phyloP scores from a whole-genome alignment of 2,329 filamentous ascomycete species.

The Sclerotinia minor region DNA sequence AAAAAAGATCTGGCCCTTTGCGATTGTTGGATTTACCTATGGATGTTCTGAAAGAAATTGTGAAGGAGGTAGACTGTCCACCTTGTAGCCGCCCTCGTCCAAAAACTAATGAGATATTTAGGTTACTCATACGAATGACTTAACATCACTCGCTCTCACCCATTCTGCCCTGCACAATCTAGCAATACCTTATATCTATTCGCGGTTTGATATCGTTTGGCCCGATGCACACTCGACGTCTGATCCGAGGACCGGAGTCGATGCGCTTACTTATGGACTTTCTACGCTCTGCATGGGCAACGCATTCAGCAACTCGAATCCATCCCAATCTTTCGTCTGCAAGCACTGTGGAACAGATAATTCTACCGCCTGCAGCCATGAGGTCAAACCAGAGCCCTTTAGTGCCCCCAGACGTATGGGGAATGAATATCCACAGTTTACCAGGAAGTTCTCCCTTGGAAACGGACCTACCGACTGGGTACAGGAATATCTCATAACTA shows the following conservation, averaged over 20 bases:
- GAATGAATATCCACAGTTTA: constrained; percentile 77
- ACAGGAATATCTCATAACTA: constrained; percentile 76
- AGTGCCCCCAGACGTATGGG: constrained; percentile 52
- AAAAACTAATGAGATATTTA: constrained; percentile 41
- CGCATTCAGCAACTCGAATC: constrained; percentile 47
- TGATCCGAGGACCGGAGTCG: constrained; percentile 70
- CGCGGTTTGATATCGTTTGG: constrained; percentile 86
- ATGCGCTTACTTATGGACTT: constrained; percentile 79
- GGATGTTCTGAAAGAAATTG: constrained; percentile 75
- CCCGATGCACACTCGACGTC: constrained; percentile 66
- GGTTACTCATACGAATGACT: constrained; percentile 79
- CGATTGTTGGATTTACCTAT: constrained; percentile 73
- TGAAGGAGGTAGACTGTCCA: constrained; percentile 64
- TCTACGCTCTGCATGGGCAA: constrained; percentile 77
- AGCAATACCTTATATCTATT: constrained; percentile 77
- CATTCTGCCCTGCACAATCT: constrained; percentile 76
- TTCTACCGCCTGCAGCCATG: constrained; percentile 35
- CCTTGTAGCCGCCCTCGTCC: neutral
- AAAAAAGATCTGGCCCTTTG: constrained; percentile 57
- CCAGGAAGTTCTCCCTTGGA: constrained; percentile 79
- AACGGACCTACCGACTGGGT: constrained; percentile 79
- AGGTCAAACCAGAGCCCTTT: constrained; percentile 26
- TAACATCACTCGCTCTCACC: constrained; percentile 74
- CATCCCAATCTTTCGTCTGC: constrained; percentile 37
- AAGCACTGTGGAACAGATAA: constrained; percentile 41